Evolutionary conservation across 495 filamentous ascomycete genomes (phyloP), one percentile per base, ranked within the genome.

Genomic region (Chaetomidium leptoderma): DNA sequence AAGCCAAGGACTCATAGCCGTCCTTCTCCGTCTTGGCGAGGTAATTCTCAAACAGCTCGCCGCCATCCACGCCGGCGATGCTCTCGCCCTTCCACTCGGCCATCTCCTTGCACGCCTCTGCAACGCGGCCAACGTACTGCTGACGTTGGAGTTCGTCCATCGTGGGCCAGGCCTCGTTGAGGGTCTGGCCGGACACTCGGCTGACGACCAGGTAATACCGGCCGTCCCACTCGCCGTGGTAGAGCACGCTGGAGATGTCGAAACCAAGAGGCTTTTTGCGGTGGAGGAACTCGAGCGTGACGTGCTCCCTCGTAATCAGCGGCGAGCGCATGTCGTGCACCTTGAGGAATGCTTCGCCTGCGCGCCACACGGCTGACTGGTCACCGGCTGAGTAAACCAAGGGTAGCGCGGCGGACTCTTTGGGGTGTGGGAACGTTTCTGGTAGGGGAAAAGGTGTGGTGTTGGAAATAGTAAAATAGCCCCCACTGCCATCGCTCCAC

Each of bases 301-400:
- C 40, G 26, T 59, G 51, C 52, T 63, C 56, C 3, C 37, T n/a
- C 6, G 55, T 63, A 2, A 32, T n/a, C 6, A 21, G 4, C 5
- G 55, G 54, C 2, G 10, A 13, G 0, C 6, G 0, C 11, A 55
- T n/a, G 44, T 51, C 27, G 16, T 43, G 45, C 1, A 40, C 46
- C 26, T 63, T 59, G 56, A 63, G 53, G 26, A 63, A 63, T 16
- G 56, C 55, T 24, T 59, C 56, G 0, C 60, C 60, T 2, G 52
- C 60, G 16, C 51, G 51, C 60, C 55, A 63, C 9, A 63, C 56
- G 3, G 60, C 60, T 4, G 60, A 24, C 10, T 29, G 44, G 37
- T 55, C 43, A 4, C 51, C 60, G 14, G 52, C 56, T 0, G 47
- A 17, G 44, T 63, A 53, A 23, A 55, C 56, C 14, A 32, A 14